phyloP scores from a whole-genome alignment of 2,329 filamentous ascomycete genomes.

The Alternaria tenuissima region DNA sequence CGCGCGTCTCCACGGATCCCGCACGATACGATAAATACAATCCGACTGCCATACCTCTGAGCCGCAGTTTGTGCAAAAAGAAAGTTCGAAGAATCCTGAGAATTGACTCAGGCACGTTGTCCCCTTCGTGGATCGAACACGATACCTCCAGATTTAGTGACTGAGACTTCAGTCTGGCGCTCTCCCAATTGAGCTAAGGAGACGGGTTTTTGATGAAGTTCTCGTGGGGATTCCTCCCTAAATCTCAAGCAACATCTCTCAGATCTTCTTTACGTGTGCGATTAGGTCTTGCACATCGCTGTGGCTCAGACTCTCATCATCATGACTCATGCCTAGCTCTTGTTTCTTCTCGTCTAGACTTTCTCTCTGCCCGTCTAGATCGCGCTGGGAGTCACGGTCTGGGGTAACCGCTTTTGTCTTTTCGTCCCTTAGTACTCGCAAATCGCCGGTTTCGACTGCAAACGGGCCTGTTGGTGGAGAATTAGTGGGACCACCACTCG shows the following conservation, averaged over 20 bases:
- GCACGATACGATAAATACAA: neutral
- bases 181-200: conserved; percentile 17
- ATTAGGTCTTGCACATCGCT: conserved; percentile 10
- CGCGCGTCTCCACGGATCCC: neutral
- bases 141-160: conserved; percentile 1
- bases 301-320: conserved; percentile 2
- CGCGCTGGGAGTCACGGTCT: neutral
- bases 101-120: conserved; percentile 1
- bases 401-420: neutral
- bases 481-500: neutral
- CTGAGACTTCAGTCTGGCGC: conserved; percentile 14
- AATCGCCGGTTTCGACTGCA: conserved; percentile 5
- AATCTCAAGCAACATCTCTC: neutral
- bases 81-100: conserved; percentile 5
- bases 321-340: conserved; percentile 7
- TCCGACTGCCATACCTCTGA: neutral
- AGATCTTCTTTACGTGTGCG: conserved; percentile 4
- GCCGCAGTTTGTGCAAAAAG: neutral
- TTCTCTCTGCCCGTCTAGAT: conserved; percentile 2
- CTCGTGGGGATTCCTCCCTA: neutral
- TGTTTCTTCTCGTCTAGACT: conserved; percentile 3
- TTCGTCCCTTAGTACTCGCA: neutral
- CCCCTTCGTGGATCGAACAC: neutral
- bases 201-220: neutral
- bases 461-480: neutral